These are phyloP conservation scores for Chaetoceros tenuissimus DNA, from an alignment of 108 stramenopile species.

Conservation along the genomic window DNA sequence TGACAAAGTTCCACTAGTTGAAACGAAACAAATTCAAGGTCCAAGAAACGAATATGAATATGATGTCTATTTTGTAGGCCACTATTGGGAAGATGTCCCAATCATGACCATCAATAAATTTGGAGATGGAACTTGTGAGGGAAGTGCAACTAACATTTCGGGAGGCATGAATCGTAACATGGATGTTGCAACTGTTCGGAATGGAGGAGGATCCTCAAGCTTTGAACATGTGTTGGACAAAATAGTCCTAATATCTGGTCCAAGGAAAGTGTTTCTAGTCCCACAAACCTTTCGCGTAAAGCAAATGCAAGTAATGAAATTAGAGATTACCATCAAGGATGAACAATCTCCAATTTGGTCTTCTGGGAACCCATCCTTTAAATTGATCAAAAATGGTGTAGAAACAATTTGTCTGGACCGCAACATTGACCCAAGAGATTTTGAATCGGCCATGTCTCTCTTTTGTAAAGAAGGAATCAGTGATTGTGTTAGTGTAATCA, in stretches of 20 bases:
- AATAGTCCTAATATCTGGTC: neutral
- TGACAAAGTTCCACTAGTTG: conserved; percentile 34
- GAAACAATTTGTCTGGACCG: too few relatives aligned
- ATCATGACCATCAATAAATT: conserved; percentile 31
- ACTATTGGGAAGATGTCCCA: conserved; percentile 48
- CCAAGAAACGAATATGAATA: conserved; percentile 60
- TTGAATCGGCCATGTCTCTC: too few relatives aligned
- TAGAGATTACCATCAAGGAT: too few relatives aligned
- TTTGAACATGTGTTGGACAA: conserved; percentile 11
- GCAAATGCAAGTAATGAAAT: too few relatives aligned
- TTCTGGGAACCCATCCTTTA: too few relatives aligned
- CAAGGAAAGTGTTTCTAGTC: conserved; percentile 3
- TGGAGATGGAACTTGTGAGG: conserved; percentile 38
- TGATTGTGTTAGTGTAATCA: conserved; percentile 46
- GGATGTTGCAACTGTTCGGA: conserved; percentile 14
- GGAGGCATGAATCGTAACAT: conserved; percentile 47
- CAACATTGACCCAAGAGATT: too few relatives aligned
- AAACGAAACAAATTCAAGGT: conserved; percentile 14
- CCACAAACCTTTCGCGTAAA: neutral
- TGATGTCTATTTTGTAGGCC: conserved; percentile 60
- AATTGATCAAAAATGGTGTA: too few relatives aligned
- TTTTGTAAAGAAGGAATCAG: too few relatives aligned
- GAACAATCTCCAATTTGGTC: too few relatives aligned
- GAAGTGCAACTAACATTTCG: conserved; percentile 11
- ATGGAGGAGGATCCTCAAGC: conserved; percentile 32